phyloP scores from a whole-genome alignment of 768 basidiomycete genomes.

The Phylloporus rhodoxanthus region DNA sequence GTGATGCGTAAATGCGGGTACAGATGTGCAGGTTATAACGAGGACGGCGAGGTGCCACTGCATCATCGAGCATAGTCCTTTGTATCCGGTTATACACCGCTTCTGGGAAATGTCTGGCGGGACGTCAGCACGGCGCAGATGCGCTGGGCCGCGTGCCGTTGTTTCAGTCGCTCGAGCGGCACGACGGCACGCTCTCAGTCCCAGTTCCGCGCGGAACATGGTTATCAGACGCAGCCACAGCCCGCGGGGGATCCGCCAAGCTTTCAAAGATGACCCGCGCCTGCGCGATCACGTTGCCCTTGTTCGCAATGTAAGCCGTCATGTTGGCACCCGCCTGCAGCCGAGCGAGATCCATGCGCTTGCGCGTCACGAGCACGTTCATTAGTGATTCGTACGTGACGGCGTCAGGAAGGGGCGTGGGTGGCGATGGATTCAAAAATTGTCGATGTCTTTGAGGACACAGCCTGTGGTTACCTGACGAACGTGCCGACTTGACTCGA shows the following conservation, averaged over 20 bases:
- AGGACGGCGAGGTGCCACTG: conserved; percentile 35
- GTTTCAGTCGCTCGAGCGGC: conserved; percentile 65
- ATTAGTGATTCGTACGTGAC: conserved; percentile 87
- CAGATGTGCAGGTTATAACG: too few relatives aligned
- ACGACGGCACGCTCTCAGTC: conserved; percentile 63
- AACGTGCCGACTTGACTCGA: conserved; percentile 34
- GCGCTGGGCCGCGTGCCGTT: conserved; percentile 42
- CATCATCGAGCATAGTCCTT: conserved; percentile 72
- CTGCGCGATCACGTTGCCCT: conserved; percentile 63
- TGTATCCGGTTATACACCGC: conserved; percentile 77
- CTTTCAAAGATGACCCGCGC: conserved; percentile 77
- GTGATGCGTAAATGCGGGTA: too few relatives aligned
- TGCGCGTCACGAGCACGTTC: conserved; percentile 76
- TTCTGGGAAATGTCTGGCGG: conserved; percentile 61
- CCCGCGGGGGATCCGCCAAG: conserved; percentile 72
- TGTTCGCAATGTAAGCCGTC: conserved; percentile 94
- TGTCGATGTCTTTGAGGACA: conserved; percentile 67
- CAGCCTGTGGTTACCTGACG: conserved; percentile 63
- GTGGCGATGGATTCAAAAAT: conserved; percentile 70
- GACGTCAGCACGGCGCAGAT: not conserved
- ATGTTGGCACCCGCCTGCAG: conserved; percentile 70
- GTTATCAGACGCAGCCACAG: conserved; percentile 85
- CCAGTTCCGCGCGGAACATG: conserved; percentile 95
- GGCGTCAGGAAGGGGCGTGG: conserved; percentile 62
- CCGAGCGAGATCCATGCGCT: conserved; percentile 69